Evolutionary conservation across 1,139 yeast species (phyloP).

Genomic region (Geotrichum cucujoidarum): DNA sequence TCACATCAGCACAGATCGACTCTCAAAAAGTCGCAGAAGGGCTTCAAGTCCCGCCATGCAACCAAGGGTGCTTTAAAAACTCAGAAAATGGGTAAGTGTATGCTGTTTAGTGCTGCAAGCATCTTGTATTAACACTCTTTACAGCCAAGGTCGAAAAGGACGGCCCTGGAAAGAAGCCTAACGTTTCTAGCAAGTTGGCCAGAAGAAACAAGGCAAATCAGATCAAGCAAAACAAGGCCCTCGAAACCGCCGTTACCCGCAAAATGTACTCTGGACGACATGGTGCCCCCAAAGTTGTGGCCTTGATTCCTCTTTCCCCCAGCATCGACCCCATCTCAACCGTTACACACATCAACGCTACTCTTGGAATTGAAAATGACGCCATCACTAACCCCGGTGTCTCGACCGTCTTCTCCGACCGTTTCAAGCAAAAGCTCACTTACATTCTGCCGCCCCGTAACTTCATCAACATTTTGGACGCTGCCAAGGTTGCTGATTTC

Average conservation of each 20-base stretch:
- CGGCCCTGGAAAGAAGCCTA: slow-evolving; percentile 40
- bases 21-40: slow-evolving; percentile 76
- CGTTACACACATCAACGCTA: slow-evolving; percentile 41
- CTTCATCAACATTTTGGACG: slow-evolving; percentile 69
- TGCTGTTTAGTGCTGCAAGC: neutral
- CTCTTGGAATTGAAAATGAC: slow-evolving; percentile 29
- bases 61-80: slow-evolving; percentile 85
- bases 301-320: slow-evolving; percentile 71
- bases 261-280: slow-evolving; percentile 72
- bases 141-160: slow-evolving; percentile 65
- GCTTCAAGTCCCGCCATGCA: slow-evolving; percentile 86
- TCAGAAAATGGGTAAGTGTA: slow-evolving; percentile 56
- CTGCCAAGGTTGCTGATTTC: slow-evolving; percentile 84
- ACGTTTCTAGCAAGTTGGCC: slow-evolving; percentile 54
- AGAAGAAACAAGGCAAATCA: slow-evolving; percentile 79
- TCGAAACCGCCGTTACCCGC: slow-evolving; percentile 44
- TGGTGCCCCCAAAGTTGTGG: slow-evolving; percentile 79
- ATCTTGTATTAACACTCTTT: neutral
- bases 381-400: slow-evolving; percentile 37
- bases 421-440: slow-evolving; percentile 73
- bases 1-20: slow-evolving; percentile 73
- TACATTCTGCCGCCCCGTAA: slow-evolving; percentile 62
- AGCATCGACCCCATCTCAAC: slow-evolving; percentile 62
- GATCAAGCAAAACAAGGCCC: slow-evolving; percentile 64
- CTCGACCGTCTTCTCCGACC: slow-evolving; percentile 41